Conservation (phyloP, 2,329 filamentous ascomycete genomes). For the Celoporthe dispersa region DNA sequence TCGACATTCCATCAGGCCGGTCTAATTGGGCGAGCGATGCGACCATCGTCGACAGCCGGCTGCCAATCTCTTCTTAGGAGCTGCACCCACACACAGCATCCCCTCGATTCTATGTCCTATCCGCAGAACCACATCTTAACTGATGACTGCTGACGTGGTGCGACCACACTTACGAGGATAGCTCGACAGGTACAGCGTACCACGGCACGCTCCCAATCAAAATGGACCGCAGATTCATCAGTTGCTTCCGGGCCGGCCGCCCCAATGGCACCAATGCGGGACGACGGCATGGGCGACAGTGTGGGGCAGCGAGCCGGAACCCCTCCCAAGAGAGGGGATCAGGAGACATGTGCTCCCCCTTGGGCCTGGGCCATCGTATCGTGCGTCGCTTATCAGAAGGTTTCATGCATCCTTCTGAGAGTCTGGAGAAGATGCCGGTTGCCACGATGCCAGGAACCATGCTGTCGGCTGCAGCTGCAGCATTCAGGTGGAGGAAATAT, state of each 20-base stretch:
- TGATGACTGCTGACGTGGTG: not conserved
- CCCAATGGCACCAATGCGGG: not conserved
- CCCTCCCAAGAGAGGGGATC: not conserved
- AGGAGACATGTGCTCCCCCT: not conserved
- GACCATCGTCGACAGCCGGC: not conserved
- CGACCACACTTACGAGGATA: not conserved
- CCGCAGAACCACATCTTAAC: not conserved
- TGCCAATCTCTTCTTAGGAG: not conserved
- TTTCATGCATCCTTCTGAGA: not conserved
- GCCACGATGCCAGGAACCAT: not conserved
- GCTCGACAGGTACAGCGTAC: not conserved
- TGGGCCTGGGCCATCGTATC: not conserved
- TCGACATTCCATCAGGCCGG: not conserved
- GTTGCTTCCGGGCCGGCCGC: not conserved
- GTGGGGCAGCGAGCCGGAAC: not conserved
- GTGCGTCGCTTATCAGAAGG: not conserved
- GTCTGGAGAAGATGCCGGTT: slow-evolving; percentile 2
- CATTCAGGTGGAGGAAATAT: not conserved
- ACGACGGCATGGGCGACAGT: not conserved
- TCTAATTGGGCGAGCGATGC: not conserved
- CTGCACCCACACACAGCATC: not conserved
- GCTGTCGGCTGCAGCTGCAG: not conserved
- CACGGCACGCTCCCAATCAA: not conserved
- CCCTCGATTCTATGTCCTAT: not conserved
- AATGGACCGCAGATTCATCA: not conserved